These are phyloP conservation scores for Leptographium lundbergii DNA, from an alignment of 2,329 filamentous ascomycete species.

Conservation along the genomic window DNA sequence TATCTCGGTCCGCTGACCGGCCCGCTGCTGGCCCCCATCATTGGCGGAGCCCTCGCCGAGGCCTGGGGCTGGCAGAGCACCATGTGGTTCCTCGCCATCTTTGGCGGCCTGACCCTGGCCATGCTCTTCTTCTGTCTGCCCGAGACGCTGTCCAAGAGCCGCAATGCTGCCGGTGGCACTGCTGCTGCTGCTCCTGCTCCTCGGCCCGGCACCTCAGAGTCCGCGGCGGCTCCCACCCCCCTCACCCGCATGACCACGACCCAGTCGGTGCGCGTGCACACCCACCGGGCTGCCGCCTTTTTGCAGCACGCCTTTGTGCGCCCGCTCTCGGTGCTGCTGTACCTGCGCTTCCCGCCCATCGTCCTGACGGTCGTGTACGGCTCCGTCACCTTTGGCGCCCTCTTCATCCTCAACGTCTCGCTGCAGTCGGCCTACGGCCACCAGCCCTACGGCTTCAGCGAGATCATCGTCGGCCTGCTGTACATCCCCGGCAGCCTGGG, in stretches of 20 bases:
- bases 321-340: slow-evolving; percentile 56
- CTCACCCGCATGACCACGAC: slow-evolving; percentile 40
- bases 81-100: slow-evolving; percentile 65
- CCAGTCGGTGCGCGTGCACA: slow-evolving; percentile 46
- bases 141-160: slow-evolving; percentile 42
- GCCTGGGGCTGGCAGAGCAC: slow-evolving; percentile 62
- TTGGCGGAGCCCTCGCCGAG: slow-evolving; percentile 61
- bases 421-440: slow-evolving; percentile 56
- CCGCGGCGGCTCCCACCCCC: background rate
- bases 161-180: slow-evolving; percentile 1
- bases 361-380: slow-evolving; percentile 62
- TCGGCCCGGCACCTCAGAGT: background rate
- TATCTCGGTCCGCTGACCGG: slow-evolving; percentile 69
- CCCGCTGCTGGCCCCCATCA: slow-evolving; percentile 61
- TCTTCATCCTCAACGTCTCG: slow-evolving; percentile 69
- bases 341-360: slow-evolving; percentile 64
- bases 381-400: slow-evolving; percentile 59
- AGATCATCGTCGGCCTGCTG: slow-evolving; percentile 58
- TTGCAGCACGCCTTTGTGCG: slow-evolving; percentile 55
- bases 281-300: slow-evolving; percentile 37
- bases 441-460: slow-evolving; percentile 54
- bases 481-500: slow-evolving; percentile 68
- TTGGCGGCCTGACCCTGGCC: slow-evolving; percentile 45
- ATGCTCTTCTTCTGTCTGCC: slow-evolving; percentile 49
- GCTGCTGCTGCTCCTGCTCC: background rate